Percentiles rank a stretch among this genome's conserved stretches.
phyloP scores from a whole-genome alignment of 2,329 filamentous ascomycete species.

The Nothomitra cinnamomea region DNA sequence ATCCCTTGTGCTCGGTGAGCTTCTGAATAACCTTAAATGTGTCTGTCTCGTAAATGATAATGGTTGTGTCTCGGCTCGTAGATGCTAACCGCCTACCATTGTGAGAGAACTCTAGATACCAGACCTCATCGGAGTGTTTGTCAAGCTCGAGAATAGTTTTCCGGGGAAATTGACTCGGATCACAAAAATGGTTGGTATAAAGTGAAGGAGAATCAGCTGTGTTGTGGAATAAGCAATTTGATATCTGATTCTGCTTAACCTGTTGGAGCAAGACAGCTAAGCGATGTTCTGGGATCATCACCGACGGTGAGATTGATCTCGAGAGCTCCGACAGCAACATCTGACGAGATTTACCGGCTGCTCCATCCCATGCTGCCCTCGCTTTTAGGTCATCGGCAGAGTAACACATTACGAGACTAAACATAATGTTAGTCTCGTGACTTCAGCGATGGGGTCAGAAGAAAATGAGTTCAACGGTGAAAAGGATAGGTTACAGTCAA shows the following conservation, averaged over 20 bases:
- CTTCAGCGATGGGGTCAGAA: background rate
- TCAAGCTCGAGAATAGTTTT: slow-evolving; percentile 52
- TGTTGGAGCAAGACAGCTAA: slow-evolving; percentile 66
- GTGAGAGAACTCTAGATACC: slow-evolving; percentile 81
- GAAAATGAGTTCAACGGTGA: background rate
- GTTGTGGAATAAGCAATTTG: slow-evolving; percentile 78
- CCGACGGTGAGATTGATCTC: slow-evolving; percentile 82
- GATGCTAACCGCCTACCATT: slow-evolving; percentile 71
- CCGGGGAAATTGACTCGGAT: slow-evolving; percentile 62
- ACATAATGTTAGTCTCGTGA: background rate
- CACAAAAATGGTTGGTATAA: slow-evolving; percentile 77
- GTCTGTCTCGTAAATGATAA: slow-evolving; percentile 67
- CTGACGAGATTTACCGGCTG: slow-evolving; percentile 55
- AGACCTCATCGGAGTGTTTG: slow-evolving; percentile 68
- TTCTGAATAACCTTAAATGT: slow-evolving; percentile 47
- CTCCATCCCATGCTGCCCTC: slow-evolving; percentile 75
- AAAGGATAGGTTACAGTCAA: background rate
- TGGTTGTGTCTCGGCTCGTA: slow-evolving; percentile 55
- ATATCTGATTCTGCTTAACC: slow-evolving; percentile 70
- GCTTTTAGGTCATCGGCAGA: slow-evolving; percentile 57
- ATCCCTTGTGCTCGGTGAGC: slow-evolving; percentile 47
- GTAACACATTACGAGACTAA: slow-evolving; percentile 73
- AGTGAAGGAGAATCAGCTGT: slow-evolving; percentile 61
- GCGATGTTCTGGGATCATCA: slow-evolving; percentile 90
- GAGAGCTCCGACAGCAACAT: slow-evolving; percentile 66